Base-by-base conservation (phyloP, 2,329 filamentous ascomycete genomes). In the Nannizzia gypsea region DNA sequence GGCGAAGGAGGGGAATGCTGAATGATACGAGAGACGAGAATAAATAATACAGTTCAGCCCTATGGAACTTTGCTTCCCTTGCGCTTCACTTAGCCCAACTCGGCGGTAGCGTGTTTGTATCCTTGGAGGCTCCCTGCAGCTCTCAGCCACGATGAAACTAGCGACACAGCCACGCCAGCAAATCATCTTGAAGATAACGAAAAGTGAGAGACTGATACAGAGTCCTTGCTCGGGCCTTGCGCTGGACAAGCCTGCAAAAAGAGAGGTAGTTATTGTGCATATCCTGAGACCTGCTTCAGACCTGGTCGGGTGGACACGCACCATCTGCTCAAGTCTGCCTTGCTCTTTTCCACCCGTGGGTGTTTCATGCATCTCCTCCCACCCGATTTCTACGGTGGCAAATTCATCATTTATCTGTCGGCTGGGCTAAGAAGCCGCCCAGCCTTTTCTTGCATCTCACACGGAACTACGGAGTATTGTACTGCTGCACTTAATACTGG, bases 31-130 rank as follows among this genome's bases (percentile, higher is more conserved):
- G 28, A 26, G n/a, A n/a, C 44, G 44, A 28, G n/a, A 11, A 54
- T 54, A 11, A n/a, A 20, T 15, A 42, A 24, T n/a, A 54, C 48
- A 54, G 26, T 54, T 54, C 48, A 54, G 48, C 48, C 48, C 48
- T 54, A 54, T 54, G 26, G 24, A 13, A 54, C 48, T 11, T 34
- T 34, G 38, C 6, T 17, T 6, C n/a, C 26, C 48, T 26, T 54
- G 48, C 48, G 48, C 48, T 54, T 54, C 26, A 54, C 48, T 54
- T 54, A 54, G 48, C 48, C 48, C 48, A 26, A 54, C 15, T 54
- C 15, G 48, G 48, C 15, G 48, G 48, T 31, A 54, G 38, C n/a
- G 38, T 42, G 31, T 34, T 34, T 34, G 31, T 3, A 34, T 34
- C 31, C 31, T 42, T 42, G 38, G 48, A 54, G 48, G 48, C 48